Evolutionary conservation across 202 grass and related monocot genomes (phyloP), one percentile per base, ranked within the genome.

Genomic region (Elaeis oleifera): DNA sequence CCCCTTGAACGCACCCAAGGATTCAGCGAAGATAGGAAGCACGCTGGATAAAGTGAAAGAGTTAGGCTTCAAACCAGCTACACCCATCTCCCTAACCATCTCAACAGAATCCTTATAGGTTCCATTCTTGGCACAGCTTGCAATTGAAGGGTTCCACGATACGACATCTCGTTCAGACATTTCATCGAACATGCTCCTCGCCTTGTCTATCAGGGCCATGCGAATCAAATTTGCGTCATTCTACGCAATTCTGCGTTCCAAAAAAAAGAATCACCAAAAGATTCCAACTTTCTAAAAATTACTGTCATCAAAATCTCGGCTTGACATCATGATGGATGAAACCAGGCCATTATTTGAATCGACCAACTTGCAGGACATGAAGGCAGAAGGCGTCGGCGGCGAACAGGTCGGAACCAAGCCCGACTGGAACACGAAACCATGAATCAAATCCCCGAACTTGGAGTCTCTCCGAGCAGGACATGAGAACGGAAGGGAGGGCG

Each of bases 111-210:
- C 75, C 3, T 29, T 29, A 61, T 83, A 61, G 52, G 57, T 63
- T 25, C 79, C 64, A 3, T 71, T 71, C 51, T 95, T 83, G 3
- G 80, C 77, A 31, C 23, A 64, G 20, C 74, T 77, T 29, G 82
- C 50, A 23, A 95, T 60, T 56, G 89, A 50, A 4, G 80, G 59
- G 59, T 81, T 83, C 85, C 85, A 89, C 18, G 85, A 86, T 25
- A 86, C 80, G 1, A 70, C 29, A 61, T 88, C 80, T 72, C 72
- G 79, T 3, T 81, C 15, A 5, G 20, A 15, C 74, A 95, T 89
- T 79, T 86, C 86, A 53, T 89, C 85, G 23, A 95, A 95, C 85
- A 95, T 59, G 61, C 86, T 86, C 39, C 74, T 73, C 29, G 67
- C 56, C 26, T 53, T 74, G 29, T 51, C 20, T 6, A 74, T n/a